phyloP scores from a whole-genome alignment of 2,329 filamentous ascomycete genomes.

The Xylaria sp. region DNA sequence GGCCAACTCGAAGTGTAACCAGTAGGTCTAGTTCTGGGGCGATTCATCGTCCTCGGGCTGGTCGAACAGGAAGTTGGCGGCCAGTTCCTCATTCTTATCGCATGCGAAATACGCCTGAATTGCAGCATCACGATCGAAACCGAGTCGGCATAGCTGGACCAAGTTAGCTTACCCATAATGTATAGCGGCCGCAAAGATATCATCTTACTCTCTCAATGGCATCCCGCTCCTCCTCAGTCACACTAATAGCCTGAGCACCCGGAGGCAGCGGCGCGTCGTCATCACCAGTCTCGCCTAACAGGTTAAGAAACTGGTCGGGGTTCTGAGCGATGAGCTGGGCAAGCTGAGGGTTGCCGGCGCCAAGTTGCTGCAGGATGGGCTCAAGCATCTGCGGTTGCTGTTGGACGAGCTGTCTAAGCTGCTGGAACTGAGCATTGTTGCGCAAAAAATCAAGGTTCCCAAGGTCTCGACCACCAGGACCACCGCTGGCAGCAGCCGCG shows the following conservation, averaged over 20 bases:
- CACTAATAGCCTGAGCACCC: conserved; percentile 84
- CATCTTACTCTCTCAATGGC: conserved; percentile 88
- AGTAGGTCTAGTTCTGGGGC: conserved; percentile 47
- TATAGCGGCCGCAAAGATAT: conserved; percentile 2
- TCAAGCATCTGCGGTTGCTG: conserved; percentile 98
- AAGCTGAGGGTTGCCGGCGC: conserved; percentile 90
- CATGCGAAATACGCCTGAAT: conserved; percentile 99
- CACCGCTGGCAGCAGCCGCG: conserved; percentile 53
- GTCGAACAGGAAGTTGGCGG: conserved; percentile 97
- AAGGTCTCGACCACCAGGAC: conserved; percentile 49
- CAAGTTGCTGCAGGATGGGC: conserved; percentile 94
- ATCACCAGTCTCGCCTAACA: conserved; percentile 85
- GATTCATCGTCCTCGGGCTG: conserved; percentile 84
- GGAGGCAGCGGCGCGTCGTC: conserved; percentile 84
- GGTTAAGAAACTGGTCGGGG: conserved; percentile 87
- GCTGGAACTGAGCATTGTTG: conserved; percentile 96
- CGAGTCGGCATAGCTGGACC: conserved; percentile 80
- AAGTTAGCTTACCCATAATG: conserved; percentile 13
- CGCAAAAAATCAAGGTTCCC: conserved; percentile 91
- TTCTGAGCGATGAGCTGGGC: conserved; percentile 90
- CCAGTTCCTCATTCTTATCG: conserved; percentile 98
- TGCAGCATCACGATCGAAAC: conserved; percentile 89
- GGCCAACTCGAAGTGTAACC: neutral
- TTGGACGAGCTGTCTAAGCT: conserved; percentile 94
- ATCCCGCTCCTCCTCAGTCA: conserved; percentile 94